These are phyloP conservation scores for Asclepias syriaca DNA, from an alignment of 257 asterid species.

Conservation along the genomic window DNA sequence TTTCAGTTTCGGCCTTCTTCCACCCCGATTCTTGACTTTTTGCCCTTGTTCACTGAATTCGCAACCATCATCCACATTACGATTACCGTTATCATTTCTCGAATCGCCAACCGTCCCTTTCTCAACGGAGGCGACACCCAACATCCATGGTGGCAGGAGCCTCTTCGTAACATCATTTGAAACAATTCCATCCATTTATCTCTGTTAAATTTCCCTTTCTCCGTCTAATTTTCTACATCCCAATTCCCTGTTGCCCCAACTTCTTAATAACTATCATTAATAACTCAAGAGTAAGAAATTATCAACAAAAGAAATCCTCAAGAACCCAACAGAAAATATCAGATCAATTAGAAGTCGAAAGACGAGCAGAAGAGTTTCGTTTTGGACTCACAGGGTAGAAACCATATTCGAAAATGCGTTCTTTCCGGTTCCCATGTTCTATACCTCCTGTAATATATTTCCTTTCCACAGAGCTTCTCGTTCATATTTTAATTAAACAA, in stretches of 20 bases:
- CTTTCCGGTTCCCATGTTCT: too few relatives aligned
- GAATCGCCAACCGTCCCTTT: not conserved
- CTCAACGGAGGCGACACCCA: not conserved
- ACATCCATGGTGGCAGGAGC: constrained; percentile 28
- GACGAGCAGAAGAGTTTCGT: not conserved
- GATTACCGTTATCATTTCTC: not conserved
- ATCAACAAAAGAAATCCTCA: not conserved
- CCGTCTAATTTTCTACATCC: not conserved
- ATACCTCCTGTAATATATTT: too few relatives aligned
- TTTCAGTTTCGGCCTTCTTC: constrained; percentile 5
- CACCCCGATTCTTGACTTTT: not conserved
- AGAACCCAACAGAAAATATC: not conserved
- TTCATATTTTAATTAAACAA: too few relatives aligned
- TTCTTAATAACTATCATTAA: not conserved
- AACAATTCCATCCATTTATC: not conserved
- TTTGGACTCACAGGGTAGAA: too few relatives aligned
- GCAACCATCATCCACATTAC: not conserved
- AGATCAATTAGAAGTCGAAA: not conserved
- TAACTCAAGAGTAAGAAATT: not conserved
- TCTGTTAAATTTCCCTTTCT: not conserved
- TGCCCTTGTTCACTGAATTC: constrained; percentile 1
- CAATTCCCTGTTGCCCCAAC: not conserved
- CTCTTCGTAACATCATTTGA: constrained; percentile 7
- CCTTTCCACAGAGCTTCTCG: too few relatives aligned
- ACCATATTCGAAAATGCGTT: too few relatives aligned